A percentile compares a stretch with the other conserved stretches of the same genome.
Conservation (phyloP, 306 rosid species). For the Carpinus fangiana region DNA sequence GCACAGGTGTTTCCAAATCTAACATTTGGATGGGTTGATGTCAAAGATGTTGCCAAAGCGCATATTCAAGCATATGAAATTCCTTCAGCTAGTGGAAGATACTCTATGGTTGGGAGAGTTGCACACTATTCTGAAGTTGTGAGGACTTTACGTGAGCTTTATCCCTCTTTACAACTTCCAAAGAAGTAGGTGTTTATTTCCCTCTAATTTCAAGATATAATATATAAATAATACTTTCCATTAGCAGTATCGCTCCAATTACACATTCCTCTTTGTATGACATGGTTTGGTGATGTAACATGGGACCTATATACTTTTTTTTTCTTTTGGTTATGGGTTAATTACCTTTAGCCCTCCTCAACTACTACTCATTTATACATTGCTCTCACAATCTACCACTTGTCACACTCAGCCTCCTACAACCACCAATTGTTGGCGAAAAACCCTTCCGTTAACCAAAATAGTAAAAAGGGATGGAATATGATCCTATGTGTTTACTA, state of each 20-base stretch:
- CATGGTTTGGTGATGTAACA: too few relatives aligned
- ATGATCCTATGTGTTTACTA: too few relatives aligned
- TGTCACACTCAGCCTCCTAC: too few relatives aligned
- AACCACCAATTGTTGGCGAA: too few relatives aligned
- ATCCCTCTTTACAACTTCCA: slow-evolving; percentile 61
- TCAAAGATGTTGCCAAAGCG: slow-evolving; percentile 79
- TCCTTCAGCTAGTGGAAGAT: slow-evolving; percentile 78
- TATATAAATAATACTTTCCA: background rate
- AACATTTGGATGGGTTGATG: slow-evolving; percentile 62
- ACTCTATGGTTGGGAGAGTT: slow-evolving; percentile 57
- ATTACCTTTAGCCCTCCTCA: too few relatives aligned
- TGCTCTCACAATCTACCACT: too few relatives aligned
- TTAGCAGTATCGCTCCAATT: background rate
- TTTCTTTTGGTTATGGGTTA: too few relatives aligned
- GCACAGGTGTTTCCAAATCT: slow-evolving; percentile 49
- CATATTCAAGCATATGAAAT: slow-evolving; percentile 79
- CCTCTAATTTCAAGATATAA: background rate
- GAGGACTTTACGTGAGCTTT: slow-evolving; percentile 46
- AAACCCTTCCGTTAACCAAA: too few relatives aligned
- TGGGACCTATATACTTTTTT: too few relatives aligned
- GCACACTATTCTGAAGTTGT: slow-evolving; percentile 54
- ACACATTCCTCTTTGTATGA: too few relatives aligned
- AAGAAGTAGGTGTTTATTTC: slow-evolving; percentile 45
- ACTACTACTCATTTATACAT: too few relatives aligned
- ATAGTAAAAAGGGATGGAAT: too few relatives aligned